Evolutionary conservation across 139 green algal genomes (phyloP).

Genomic region (Asterochloris erici): DNA sequence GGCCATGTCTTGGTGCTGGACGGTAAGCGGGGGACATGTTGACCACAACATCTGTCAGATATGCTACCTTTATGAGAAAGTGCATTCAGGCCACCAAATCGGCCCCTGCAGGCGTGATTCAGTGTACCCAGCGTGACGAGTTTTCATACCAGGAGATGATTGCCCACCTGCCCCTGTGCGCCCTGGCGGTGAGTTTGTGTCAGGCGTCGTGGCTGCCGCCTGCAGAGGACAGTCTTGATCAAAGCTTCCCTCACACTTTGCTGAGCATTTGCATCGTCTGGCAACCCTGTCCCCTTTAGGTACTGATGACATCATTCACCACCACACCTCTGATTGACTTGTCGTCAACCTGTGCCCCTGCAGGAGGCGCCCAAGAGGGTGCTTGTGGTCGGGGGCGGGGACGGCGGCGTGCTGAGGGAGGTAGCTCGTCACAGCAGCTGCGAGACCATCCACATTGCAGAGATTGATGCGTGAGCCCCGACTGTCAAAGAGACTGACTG

Average conservation of each 20-base stretch:
- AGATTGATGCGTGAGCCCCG: constrained; percentile 83
- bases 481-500: neutral
- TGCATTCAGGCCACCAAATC: neutral
- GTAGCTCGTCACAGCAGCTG: constrained; percentile 68
- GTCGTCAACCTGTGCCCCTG: neutral
- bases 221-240: neutral
- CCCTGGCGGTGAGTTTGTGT: constrained; percentile 50
- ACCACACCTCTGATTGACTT: neutral
- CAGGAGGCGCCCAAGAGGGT: constrained; percentile 58
- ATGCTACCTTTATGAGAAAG: neutral
- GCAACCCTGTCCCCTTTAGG: neutral
- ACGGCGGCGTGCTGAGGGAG: constrained; percentile 96
- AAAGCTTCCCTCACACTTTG: neutral
- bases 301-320: neutral
- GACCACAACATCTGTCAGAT: neutral
- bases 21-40: constrained; percentile 33
- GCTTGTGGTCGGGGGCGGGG: constrained; percentile 95
- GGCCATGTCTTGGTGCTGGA: constrained; percentile 94
- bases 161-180: constrained; percentile 87
- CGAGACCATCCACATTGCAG: constrained; percentile 91
- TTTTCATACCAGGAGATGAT: constrained; percentile 99
- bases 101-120: constrained; percentile 78
- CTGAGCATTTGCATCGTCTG: no score
- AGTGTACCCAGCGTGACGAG: constrained; percentile 94
- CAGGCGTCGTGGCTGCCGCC: no score